phyloP scores from a whole-genome alignment of 78 protist species.

The Dictyostelium firmibasis region DNA sequence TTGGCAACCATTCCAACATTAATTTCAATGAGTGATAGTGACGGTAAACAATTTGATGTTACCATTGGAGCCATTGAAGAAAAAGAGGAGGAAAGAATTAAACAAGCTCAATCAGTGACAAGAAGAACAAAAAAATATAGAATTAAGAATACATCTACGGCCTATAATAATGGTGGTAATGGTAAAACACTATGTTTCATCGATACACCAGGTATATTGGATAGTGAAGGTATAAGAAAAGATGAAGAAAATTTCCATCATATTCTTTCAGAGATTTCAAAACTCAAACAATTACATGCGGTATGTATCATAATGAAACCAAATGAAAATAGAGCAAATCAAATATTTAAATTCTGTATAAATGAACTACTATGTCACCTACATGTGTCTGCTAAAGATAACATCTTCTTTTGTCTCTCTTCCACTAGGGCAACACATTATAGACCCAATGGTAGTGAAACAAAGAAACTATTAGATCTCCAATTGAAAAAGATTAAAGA shows the following conservation, averaged over 20 bases:
- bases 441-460: neutral
- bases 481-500: neutral
- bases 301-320: neutral
- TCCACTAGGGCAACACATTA: neutral
- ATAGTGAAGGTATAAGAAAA: neutral
- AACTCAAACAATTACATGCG: neutral
- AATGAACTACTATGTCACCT: neutral
- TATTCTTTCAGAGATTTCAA: neutral
- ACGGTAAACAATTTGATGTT: neutral
- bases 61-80: neutral
- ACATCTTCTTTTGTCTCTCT: neutral
- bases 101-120: neutral
- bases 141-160: neutral
- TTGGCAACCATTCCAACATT: neutral
- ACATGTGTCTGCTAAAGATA: neutral
- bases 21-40: neutral
- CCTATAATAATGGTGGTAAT: neutral
- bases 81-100: neutral
- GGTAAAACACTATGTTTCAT: neutral
- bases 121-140: neutral
- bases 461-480: neutral
- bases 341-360: neutral
- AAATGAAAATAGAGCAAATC: neutral
- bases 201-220: conserved; percentile 19
- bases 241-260: conserved; percentile 8